A percentile compares a stretch with the other conserved stretches of the same genome.
These are phyloP conservation scores for Bruguiera parviflora DNA, from an alignment of 345 rosid species.

Conservation along the genomic window DNA sequence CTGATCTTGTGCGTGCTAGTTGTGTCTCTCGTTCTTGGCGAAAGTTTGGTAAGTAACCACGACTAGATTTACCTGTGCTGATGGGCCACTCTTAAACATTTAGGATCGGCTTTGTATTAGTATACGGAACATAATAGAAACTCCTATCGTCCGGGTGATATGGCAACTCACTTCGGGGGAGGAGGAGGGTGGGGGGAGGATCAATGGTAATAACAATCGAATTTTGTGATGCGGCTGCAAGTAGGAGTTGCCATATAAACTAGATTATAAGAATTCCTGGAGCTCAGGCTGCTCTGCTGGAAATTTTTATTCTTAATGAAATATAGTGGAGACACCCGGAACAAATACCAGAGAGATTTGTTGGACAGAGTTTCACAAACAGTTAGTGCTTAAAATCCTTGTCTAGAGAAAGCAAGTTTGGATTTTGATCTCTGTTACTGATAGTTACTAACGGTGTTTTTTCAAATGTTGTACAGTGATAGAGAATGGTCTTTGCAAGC, in stretches of 20 bases:
- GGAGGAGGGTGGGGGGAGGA: too few relatives aligned
- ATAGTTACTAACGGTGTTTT: slow-evolving; percentile 5
- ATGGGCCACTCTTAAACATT: not conserved
- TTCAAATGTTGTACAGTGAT: slow-evolving; percentile 45
- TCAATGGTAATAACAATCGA: too few relatives aligned
- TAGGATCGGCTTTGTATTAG: not conserved
- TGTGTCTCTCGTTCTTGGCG: slow-evolving; percentile 70
- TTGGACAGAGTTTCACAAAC: not conserved
- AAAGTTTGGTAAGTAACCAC: slow-evolving; percentile 48
- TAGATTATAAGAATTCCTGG: too few relatives aligned
- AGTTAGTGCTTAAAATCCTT: not conserved
- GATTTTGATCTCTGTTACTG: not conserved
- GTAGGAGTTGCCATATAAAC: too few relatives aligned
- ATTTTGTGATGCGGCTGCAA: too few relatives aligned
- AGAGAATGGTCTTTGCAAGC: slow-evolving; percentile 52
- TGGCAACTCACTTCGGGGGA: too few relatives aligned
- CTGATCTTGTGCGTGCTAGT: slow-evolving; percentile 66
- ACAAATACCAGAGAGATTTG: not conserved
- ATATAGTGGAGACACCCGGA: too few relatives aligned
- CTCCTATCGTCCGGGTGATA: too few relatives aligned
- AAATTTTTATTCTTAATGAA: too few relatives aligned
- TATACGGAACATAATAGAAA: too few relatives aligned
- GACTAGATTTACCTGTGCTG: too few relatives aligned
- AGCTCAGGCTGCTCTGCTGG: too few relatives aligned
- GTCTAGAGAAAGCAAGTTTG: not conserved